Conservation (phyloP, 2,329 filamentous ascomycete genomes). For the Berkeleyomyces rouxiae region DNA sequence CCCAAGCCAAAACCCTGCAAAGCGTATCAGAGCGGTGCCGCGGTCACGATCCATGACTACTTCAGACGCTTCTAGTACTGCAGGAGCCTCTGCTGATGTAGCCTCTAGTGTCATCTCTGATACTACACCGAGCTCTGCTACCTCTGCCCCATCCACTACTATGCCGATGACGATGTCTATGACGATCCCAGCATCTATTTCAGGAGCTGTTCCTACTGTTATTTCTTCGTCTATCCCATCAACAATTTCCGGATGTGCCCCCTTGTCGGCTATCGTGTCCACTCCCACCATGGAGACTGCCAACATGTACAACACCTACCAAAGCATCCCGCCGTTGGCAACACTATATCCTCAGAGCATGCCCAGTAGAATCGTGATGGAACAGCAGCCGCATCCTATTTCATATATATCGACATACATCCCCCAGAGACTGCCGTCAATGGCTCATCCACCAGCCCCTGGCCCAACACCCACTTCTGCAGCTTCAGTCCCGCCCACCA, state of each 20-base stretch:
- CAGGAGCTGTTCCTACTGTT: no score
- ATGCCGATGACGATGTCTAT: not conserved
- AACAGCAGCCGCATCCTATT: conserved; percentile 30
- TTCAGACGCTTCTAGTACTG: not conserved
- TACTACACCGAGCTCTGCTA: not conserved
- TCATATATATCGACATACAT: conserved; percentile 22
- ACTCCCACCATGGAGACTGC: conserved; percentile 5
- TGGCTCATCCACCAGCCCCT: conserved; percentile 17
- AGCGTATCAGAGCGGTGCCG: conserved; percentile 20
- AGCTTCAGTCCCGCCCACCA: conserved; percentile 44
- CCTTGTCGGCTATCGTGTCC: not conserved
- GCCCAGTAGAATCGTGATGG: conserved; percentile 39
- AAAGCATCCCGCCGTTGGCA: not conserved
- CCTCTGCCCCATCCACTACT: not conserved
- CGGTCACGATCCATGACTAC: not conserved
- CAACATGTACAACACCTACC: not conserved
- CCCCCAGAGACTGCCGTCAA: conserved; percentile 19
- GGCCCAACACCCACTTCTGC: not conserved
- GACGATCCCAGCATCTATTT: not conserved
- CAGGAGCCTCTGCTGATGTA: not conserved
- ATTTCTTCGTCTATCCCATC: not conserved
- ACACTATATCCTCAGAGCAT: conserved; percentile 1
- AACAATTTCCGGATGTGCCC: not conserved
- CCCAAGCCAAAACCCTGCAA: not conserved
- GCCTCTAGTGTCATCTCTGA: not conserved